These are phyloP conservation scores for Xylariaceae sp. DNA, from an alignment of 2,329 filamentous ascomycete genomes.

Conservation along the genomic window DNA sequence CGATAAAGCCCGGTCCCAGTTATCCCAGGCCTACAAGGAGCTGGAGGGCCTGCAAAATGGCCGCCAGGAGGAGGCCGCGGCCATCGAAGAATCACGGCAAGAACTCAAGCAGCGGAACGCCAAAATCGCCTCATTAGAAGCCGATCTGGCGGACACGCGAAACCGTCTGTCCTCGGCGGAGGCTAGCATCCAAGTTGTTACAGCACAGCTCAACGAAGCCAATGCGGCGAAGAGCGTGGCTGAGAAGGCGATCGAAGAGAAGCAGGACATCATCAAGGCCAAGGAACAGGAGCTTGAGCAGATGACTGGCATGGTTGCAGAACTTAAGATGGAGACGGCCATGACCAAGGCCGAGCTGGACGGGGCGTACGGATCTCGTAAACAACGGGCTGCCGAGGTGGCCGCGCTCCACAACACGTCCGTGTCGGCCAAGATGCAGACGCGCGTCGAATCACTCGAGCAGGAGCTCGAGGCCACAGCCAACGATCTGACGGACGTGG, in stretches of 20 bases:
- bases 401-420: conserved; percentile 47
- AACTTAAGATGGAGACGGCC: conserved; percentile 57
- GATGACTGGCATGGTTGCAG: conserved; percentile 46
- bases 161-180: conserved; percentile 34
- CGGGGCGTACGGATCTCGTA: conserved; percentile 54
- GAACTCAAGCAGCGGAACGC: conserved; percentile 40
- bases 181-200: conserved; percentile 34
- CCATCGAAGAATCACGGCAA: conserved; percentile 33
- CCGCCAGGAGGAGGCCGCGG: conserved; percentile 30
- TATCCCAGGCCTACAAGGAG: conserved; percentile 43
- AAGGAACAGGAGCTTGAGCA: conserved; percentile 33
- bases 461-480: conserved; percentile 59
- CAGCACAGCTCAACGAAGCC: conserved; percentile 32
- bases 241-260: conserved; percentile 26
- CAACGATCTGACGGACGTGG: conserved; percentile 29
- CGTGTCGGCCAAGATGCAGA: conserved; percentile 28
- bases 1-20: conserved; percentile 41
- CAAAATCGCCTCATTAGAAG: conserved; percentile 40
- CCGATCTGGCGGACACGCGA: conserved; percentile 36
- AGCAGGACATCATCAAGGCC: conserved; percentile 39
- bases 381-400: conserved; percentile 53
- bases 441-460: conserved; percentile 49
- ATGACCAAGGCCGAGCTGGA: conserved; percentile 58
- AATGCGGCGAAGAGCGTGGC: conserved; percentile 27
- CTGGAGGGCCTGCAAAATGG: conserved; percentile 37